phyloP scores from a whole-genome alignment of 2,329 filamentous ascomycete species.

The Epichloe coenophiala region DNA sequence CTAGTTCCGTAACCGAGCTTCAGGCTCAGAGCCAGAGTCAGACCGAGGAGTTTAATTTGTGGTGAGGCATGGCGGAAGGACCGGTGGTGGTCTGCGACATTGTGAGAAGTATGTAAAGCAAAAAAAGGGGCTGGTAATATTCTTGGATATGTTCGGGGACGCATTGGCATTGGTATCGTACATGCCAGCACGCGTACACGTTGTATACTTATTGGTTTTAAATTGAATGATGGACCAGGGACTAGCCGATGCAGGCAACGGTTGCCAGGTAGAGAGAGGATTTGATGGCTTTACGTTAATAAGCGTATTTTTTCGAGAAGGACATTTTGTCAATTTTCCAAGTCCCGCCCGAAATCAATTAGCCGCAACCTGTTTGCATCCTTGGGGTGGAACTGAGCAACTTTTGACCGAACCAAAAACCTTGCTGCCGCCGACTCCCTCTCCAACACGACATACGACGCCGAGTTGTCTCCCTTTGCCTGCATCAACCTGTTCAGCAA shows the following conservation, averaged over 20 bases:
- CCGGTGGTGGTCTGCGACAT: background rate
- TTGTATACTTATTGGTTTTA: too few relatives aligned
- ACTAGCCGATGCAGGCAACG: too few relatives aligned
- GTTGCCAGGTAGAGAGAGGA: too few relatives aligned
- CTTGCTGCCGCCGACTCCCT: constrained; percentile 49
- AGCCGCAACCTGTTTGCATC: constrained; percentile 46
- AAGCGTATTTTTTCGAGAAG: too few relatives aligned
- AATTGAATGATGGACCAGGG: too few relatives aligned
- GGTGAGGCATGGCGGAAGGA: background rate
- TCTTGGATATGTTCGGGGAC: background rate
- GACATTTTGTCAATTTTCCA: constrained; percentile 33
- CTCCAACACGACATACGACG: constrained; percentile 43
- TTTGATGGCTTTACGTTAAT: too few relatives aligned
- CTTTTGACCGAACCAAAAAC: constrained; percentile 51
- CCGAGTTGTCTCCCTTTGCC: constrained; percentile 38
- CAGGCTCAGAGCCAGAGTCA: background rate
- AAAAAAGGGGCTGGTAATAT: too few relatives aligned
- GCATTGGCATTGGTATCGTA: background rate
- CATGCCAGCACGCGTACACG: background rate
- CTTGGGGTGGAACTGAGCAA: constrained; percentile 51
- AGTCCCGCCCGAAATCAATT: constrained; percentile 50
- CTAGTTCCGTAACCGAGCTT: background rate
- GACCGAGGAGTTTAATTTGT: background rate
- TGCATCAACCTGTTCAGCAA: constrained; percentile 45
- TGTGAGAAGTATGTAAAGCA: too few relatives aligned